Evolutionary conservation across 768 basidiomycete genomes (phyloP), one percentile per base, ranked within the genome.

Genomic region (Tubosaeta sp.): DNA sequence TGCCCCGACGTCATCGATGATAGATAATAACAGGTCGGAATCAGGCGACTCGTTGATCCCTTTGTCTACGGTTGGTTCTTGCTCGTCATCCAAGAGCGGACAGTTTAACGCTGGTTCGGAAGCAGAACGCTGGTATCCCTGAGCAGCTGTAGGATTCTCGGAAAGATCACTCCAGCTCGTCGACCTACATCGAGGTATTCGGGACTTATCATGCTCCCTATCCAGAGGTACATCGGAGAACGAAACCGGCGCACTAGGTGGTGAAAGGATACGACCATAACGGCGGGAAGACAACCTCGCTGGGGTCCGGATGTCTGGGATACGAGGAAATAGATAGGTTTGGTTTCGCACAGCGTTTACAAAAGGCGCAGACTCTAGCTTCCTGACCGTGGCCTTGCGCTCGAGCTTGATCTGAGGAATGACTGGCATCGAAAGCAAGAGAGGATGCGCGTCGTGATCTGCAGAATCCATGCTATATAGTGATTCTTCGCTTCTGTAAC

Each of bases 351-450:
- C 4, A n/a, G 39, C 21, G 8, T 48, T 43, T 10, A 25, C 42
- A 2, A 16, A 29, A 22, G 30, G 48, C 14, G 1, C 31, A 11
- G 39, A 36, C 10, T 57, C 57, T 0, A 42, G 36, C 16, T 56
- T 44, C 51, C 51, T 62, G 14, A 65, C 40, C 7, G 62, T 63
- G 24, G 62, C 62, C 24, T 59, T 65, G 41, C 62, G 62, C 22
- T 66, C 55, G 3, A 66, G 60, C 24, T 53, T 62, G 45, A 66
- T 66, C 44, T 45, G 53, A 25, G 64, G 64, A n/a, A 65, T 68
- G 1, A 57, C 49, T 6, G 64, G 64, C 48, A 63, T 68, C 4
- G 66, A 63, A 43, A 66, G 56, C 42, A 66, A 51, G 31, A 55
- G 19, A 2, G 49, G 46, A 40, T 66, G 61, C 2, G 47, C 49